Conservation (phyloP, 139 green algal species). For the Desmodesmus armatus region DNA sequence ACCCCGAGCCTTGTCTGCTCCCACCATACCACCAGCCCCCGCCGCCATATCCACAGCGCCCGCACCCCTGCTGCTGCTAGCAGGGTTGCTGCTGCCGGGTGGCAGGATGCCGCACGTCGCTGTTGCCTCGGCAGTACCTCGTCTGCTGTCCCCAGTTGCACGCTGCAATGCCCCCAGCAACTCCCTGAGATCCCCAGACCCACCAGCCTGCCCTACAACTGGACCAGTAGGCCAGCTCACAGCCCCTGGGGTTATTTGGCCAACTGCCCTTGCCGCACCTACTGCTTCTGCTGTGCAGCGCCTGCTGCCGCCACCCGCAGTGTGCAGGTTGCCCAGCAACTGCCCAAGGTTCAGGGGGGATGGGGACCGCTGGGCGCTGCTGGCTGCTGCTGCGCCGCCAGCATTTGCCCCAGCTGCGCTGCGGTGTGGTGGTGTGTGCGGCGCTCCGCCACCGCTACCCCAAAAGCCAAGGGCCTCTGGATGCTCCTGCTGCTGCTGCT, state of each 20-base stretch:
- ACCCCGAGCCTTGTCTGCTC: too few relatives aligned
- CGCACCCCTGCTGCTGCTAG: background rate
- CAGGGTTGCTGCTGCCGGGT: background rate
- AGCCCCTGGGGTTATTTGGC: too few relatives aligned
- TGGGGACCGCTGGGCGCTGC: too few relatives aligned
- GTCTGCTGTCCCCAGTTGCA: background rate
- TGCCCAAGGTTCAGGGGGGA: too few relatives aligned
- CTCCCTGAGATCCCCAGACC: too few relatives aligned
- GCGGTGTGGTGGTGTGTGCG: background rate
- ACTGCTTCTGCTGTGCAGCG: background rate
- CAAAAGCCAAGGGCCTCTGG: background rate
- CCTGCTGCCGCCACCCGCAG: background rate
- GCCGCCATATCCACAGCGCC: background rate
- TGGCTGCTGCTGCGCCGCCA: too few relatives aligned
- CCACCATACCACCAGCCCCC: background rate
- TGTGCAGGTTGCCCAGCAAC: too few relatives aligned
- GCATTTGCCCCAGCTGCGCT: too few relatives aligned
- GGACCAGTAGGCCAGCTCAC: too few relatives aligned
- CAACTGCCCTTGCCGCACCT: too few relatives aligned
- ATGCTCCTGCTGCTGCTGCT: background rate
- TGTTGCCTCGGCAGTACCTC: background rate
- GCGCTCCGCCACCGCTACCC: background rate
- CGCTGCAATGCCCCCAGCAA: background rate
- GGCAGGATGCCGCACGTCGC: background rate
- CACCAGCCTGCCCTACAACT: too few relatives aligned